Percentiles rank a stretch among this genome's conserved stretches.
phyloP scores from a whole-genome alignment of 108 stramenopile species.

The Pseudonitzschia delicatissima region DNA sequence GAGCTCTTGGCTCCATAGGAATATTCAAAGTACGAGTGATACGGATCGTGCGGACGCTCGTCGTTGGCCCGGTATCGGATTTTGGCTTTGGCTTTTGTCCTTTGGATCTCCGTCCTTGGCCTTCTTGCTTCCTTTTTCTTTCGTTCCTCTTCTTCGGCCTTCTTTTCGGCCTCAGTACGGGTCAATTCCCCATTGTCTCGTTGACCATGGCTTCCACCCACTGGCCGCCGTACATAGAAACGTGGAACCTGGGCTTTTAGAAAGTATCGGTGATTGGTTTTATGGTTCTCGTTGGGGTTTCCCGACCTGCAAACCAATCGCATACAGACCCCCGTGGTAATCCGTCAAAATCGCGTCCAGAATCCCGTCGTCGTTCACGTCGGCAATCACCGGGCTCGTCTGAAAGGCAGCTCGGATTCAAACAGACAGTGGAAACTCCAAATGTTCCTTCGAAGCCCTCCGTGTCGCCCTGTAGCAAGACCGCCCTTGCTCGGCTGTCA shows the following conservation, averaged over 20 bases:
- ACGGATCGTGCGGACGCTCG: conserved; percentile 68
- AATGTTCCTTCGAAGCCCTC: conserved; percentile 19
- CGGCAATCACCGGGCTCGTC: conserved; percentile 60
- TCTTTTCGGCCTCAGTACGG: conserved; percentile 43
- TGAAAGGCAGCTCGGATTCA: conserved; percentile 65
- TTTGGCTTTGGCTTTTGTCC: neutral
- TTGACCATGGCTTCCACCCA: conserved; percentile 67
- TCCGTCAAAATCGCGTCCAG: conserved; percentile 68
- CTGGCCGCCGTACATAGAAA: conserved; percentile 55
- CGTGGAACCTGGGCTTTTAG: conserved; percentile 60
- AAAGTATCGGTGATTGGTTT: conserved; percentile 62
- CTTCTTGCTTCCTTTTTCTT: conserved; percentile 15
- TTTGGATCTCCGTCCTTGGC: too few species aligned
- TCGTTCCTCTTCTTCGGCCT: conserved; percentile 17
- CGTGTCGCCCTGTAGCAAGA: neutral
- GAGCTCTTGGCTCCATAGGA: conserved; percentile 19
- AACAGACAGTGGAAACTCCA: conserved; percentile 77
- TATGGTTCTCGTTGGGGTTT: conserved; percentile 12
- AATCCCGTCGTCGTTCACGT: conserved; percentile 74
- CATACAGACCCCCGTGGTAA: conserved; percentile 76
- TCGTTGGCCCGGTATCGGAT: neutral
- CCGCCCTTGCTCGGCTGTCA: conserved; percentile 42
- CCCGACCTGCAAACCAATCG: conserved; percentile 53
- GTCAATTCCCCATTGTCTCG: conserved; percentile 67
- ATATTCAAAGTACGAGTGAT: conserved; percentile 78